Base-by-base conservation (phyloP, 345 rosid genomes). In the Limnanthes douglasii region DNA sequence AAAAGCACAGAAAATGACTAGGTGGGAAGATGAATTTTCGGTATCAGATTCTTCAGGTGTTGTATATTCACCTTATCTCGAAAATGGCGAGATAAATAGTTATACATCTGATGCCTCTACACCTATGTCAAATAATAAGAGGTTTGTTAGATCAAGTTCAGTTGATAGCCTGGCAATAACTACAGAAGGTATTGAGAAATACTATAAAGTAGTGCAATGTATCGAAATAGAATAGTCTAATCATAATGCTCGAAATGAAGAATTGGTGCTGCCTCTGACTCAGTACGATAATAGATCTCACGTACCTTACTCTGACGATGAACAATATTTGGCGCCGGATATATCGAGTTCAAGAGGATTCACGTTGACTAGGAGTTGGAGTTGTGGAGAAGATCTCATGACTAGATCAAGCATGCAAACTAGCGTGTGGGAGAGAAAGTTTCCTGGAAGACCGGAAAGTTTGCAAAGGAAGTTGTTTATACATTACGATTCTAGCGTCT, bases 201-300 rank as follows among this genome's bases (percentile, higher is more conserved):
- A 50, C 68, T 69, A 75, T 72, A 72, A 62, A 51, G 93, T 71
- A 53, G 81, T 74, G 52, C 67, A 54, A 21, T 71, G 85, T 44
- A 56, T 75, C 24, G 78, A 72, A 47, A 50, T 38, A 46, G 75
- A 57, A 50, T 69, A 57, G 34, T 40, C 57, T 34, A 48, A 42
- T 17, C 46, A 57, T 17, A n/a, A n/a, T n/a, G n/a, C n/a, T n/a
- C n/a, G n/a, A n/a, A n/a, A n/a, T n/a, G n/a, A n/a, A n/a, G n/a
- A n/a, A 54, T n/a, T n/a, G n/a, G 25, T 37, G 27, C 41, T 51
- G 29, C 36, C 64, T 40, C 34, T 47, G 66, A 47, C 50, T 15
- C 8, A 4, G 32, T 32, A 31, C 21, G 59, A 46, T 33, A n/a
- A n/a, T n/a, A n/a, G n/a, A n/a, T n/a, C n/a, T n/a, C n/a, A n/a